These are phyloP conservation scores for Pseudofabraea citricarpa DNA, from an alignment of 2,329 filamentous ascomycete genomes.

Conservation along the genomic window DNA sequence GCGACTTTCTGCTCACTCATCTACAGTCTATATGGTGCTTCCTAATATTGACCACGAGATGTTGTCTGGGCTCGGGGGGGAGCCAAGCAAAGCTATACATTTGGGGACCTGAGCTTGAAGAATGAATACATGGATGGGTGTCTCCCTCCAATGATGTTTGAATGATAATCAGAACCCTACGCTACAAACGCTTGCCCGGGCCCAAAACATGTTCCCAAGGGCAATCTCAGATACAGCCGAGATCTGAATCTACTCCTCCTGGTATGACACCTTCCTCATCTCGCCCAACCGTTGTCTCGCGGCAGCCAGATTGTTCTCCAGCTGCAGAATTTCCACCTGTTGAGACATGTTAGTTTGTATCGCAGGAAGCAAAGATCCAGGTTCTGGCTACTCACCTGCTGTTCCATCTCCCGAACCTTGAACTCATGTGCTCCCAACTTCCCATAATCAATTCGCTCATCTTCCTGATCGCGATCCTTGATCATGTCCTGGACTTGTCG, in stretches of 20 bases:
- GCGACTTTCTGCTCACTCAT: too few relatives aligned
- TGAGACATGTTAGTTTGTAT: conserved; percentile 13
- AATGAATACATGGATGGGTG: too few relatives aligned
- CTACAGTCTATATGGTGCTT: too few relatives aligned
- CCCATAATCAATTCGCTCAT: conserved; percentile 81
- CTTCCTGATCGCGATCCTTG: conserved; percentile 75
- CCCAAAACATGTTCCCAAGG: too few relatives aligned
- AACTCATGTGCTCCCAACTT: conserved; percentile 92
- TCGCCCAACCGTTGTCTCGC: conserved; percentile 84
- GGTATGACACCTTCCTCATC: conserved; percentile 60
- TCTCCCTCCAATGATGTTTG: too few relatives aligned
- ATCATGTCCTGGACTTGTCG: conserved; percentile 94
- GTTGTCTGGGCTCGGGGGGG: too few relatives aligned
- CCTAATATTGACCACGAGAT: too few relatives aligned
- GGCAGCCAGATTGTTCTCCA: conserved; percentile 79
- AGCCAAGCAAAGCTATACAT: too few relatives aligned
- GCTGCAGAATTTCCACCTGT: conserved; percentile 92
- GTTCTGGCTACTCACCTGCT: conserved; percentile 72
- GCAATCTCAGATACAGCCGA: too few relatives aligned
- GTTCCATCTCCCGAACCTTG: conserved; percentile 98
- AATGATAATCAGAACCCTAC: too few relatives aligned
- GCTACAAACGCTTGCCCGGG: too few relatives aligned
- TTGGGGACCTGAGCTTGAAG: too few relatives aligned
- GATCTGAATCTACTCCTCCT: conserved; percentile 26
- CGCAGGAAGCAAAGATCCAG: conserved; percentile 14